Base-by-base conservation (phyloP, 805 yeast species). In the Komagataella populi region DNA sequence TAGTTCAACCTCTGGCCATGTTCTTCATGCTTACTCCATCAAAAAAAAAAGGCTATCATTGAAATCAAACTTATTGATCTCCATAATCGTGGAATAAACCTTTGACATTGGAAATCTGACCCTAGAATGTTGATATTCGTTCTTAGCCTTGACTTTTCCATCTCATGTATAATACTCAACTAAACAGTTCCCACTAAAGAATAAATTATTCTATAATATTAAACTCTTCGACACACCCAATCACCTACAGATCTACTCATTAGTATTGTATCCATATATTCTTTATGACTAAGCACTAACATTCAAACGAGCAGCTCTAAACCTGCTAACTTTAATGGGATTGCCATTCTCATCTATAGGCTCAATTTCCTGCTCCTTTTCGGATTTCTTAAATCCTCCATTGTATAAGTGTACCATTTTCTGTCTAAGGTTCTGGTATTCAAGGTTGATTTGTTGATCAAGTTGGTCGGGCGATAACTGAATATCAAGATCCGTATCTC, bases 301-400 rank as follows among this genome's bases (percentile, higher is more conserved):
- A 30, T 30, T 30, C 39, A 30, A 30, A 10, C 39, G 39, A 14
- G 86, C 83, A 8, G 86, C 78, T 59, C 72, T 84, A 63, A 87
- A 87, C 50, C 88, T 69, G 60, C 95, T 85, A 1, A 77, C 67
- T 53, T 71, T 80, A 6, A 76, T 61, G 0, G 81, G 80, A 51
- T 78, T 74, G 0, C 87, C 87, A 44, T 66, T 58, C 51, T 78
- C 83, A 56, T 84, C 88, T 6, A 84, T 67, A 0, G 87, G 88
- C 59, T 84, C 95, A 17, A 78, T 57, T 52, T 80, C 90, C 53
- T 65, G 58, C 45, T 77, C 86, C 49, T 69, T 66, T 2, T 73
- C 75, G 1, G 74, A 65, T 53, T 70, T 68, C 49, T 61, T 66
- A 53, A 60, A 77, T 2, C 81, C 81, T 1, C 77, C 77, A 43